These are phyloP conservation scores for Rhizophlyctis rosea DNA, from an alignment of 192 early-diverging fungal species.

Conservation along the genomic window DNA sequence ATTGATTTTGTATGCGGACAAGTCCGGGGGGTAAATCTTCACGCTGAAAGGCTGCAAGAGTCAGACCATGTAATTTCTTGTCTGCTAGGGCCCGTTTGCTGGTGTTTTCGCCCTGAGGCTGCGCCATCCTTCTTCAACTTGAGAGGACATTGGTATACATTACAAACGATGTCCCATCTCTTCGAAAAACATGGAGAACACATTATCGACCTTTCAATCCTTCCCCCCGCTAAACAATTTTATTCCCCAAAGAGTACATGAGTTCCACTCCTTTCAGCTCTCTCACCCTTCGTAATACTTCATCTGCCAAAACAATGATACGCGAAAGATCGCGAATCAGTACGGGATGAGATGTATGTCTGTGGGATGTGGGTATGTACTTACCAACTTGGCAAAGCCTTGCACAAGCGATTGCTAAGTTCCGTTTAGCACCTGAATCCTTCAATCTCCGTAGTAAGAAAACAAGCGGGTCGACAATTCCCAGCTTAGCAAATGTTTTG, in stretches of 20 bases:
- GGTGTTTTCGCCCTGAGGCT: too few species aligned
- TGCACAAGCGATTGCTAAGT: slow-evolving; percentile 30
- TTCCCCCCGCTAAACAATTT: too few species aligned
- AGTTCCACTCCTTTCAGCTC: slow-evolving; percentile 22
- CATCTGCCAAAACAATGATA: slow-evolving; percentile 5
- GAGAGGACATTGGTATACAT: too few species aligned
- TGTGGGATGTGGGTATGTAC: background rate
- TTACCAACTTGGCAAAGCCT: slow-evolving; percentile 16
- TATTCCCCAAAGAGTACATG: slow-evolving; percentile 22
- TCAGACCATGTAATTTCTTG: too few species aligned
- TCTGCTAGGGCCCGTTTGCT: too few species aligned
- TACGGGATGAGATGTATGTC: background rate
- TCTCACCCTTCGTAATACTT: slow-evolving; percentile 8
- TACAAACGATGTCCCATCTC: too few species aligned
- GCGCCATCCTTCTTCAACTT: too few species aligned
- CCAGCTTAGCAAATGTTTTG: background rate
- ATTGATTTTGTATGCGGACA: too few species aligned
- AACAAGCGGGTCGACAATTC: background rate
- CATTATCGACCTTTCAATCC: too few species aligned
- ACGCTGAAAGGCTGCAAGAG: too few species aligned
- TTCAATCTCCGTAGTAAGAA: background rate
- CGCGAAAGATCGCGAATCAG: background rate
- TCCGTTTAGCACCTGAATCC: slow-evolving; percentile 4
- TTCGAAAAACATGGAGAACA: too few species aligned
- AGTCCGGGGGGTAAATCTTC: too few species aligned